Percentiles rank a stretch among this genome's conserved stretches.
Evolutionary conservation across 176 grass and related monocot genomes (phyloP).

Genomic region (Neostapfia colusana): DNA sequence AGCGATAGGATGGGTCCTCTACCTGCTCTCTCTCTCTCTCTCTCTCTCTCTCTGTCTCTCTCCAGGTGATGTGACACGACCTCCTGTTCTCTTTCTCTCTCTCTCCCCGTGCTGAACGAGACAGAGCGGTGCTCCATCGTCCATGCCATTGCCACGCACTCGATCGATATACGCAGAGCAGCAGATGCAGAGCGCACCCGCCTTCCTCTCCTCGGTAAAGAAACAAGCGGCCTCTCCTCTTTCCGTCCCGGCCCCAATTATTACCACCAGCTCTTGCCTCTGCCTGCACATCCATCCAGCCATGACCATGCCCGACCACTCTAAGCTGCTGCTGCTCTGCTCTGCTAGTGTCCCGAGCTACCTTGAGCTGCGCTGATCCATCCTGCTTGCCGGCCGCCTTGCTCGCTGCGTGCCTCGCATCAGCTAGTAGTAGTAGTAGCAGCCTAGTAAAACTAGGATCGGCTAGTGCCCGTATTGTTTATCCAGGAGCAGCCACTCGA

Average conservation of each 20-base stretch:
- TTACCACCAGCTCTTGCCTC: not conserved
- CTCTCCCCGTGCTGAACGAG: not conserved
- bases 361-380: not conserved
- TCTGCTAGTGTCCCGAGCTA: no score
- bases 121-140: not conserved
- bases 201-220: not conserved
- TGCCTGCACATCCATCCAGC: no score
- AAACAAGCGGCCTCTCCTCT: not conserved
- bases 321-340: not conserved
- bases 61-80: not conserved
- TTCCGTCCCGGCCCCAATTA: not conserved
- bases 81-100: not conserved
- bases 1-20: no score
- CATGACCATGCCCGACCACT: no score
- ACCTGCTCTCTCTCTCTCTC: not conserved
- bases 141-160: not conserved
- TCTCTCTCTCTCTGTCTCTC: not conserved
- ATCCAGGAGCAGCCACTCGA: not conserved
- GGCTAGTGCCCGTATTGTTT: not conserved
- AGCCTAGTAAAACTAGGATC: not conserved
- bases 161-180: slow-evolving; percentile 3
- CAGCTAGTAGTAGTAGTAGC: not conserved
- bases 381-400: not conserved
- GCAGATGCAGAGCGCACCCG: not conserved
- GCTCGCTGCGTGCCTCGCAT: not conserved